These are phyloP conservation scores for Ramicandelaber brevisporus DNA, from an alignment of 192 early-diverging fungal genomes.

Conservation along the genomic window DNA sequence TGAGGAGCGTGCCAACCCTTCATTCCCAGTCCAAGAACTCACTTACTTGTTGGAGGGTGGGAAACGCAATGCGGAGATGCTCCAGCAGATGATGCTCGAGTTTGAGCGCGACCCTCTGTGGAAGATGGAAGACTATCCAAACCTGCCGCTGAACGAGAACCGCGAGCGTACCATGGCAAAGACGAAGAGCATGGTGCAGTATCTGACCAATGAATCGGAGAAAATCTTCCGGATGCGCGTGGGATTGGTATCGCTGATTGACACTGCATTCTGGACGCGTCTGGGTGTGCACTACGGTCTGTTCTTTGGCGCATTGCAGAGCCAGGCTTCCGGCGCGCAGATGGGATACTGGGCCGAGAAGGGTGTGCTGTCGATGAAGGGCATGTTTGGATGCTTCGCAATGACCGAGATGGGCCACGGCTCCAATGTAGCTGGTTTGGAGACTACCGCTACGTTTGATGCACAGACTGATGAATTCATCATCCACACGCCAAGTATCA, in stretches of 20 bases:
- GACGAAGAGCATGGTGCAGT: slow-evolving; percentile 36
- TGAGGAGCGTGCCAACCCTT: slow-evolving; percentile 45
- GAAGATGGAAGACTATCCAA: slow-evolving; percentile 53
- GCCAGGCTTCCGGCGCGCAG: slow-evolving; percentile 61
- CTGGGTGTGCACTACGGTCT: slow-evolving; percentile 77
- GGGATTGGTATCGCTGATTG: slow-evolving; percentile 53
- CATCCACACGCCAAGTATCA: slow-evolving; percentile 51
- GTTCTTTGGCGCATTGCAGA: slow-evolving; percentile 65
- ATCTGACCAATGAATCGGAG: slow-evolving; percentile 41
- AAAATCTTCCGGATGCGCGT: slow-evolving; percentile 44
- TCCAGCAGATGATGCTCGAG: slow-evolving; percentile 61
- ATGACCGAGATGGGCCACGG: slow-evolving; percentile 89
- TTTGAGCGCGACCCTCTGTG: slow-evolving; percentile 66
- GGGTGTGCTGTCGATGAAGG: slow-evolving; percentile 57
- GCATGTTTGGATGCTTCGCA: slow-evolving; percentile 71
- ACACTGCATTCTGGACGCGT: slow-evolving; percentile 76
- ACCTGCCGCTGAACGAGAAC: slow-evolving; percentile 44
- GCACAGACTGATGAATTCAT: slow-evolving; percentile 59
- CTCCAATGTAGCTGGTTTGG: slow-evolving; percentile 73
- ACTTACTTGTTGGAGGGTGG: slow-evolving; percentile 70
- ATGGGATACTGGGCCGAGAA: slow-evolving; percentile 61
- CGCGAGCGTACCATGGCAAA: slow-evolving; percentile 71
- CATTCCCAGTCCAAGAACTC: slow-evolving; percentile 51
- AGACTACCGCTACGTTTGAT: slow-evolving; percentile 80
- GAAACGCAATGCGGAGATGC: slow-evolving; percentile 25